phyloP scores from a whole-genome alignment of 192 early-diverging fungal genomes.

The Umbelopsis isabellina region DNA sequence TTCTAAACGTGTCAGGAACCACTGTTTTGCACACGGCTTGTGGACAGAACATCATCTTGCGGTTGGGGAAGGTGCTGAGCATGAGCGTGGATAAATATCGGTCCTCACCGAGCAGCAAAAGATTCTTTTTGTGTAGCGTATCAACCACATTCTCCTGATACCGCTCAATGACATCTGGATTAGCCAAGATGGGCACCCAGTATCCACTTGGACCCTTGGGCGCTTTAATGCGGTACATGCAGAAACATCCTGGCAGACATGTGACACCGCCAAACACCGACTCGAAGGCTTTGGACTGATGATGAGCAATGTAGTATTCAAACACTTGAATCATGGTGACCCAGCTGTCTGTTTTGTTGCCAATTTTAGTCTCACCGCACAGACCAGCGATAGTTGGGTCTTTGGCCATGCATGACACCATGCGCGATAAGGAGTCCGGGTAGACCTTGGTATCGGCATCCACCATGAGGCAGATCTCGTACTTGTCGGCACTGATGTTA shows the following conservation, averaged over 20 bases:
- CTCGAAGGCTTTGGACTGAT: constrained; percentile 82
- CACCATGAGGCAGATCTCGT: constrained; percentile 81
- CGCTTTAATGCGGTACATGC: constrained; percentile 85
- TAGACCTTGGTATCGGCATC: constrained; percentile 86
- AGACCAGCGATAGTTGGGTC: constrained; percentile 75
- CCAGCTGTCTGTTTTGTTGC: constrained; percentile 79
- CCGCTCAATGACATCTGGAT: constrained; percentile 82
- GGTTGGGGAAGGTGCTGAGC: constrained; percentile 69
- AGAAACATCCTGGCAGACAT: constrained; percentile 85
- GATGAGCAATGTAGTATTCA: constrained; percentile 87
- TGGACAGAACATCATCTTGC: constrained; percentile 77
- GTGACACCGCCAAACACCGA: constrained; percentile 86
- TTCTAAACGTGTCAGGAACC: constrained; percentile 70
- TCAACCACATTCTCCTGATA: constrained; percentile 87
- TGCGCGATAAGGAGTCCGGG: constrained; percentile 67
- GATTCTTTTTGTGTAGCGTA: constrained; percentile 77
- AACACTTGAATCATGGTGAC: constrained; percentile 86
- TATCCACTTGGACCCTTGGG: constrained; percentile 73
- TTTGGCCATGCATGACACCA: constrained; percentile 74
- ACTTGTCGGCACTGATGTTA: constrained; percentile 74
- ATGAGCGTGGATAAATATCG: constrained; percentile 79
- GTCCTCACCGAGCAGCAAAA: constrained; percentile 76
- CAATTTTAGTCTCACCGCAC: constrained; percentile 84
- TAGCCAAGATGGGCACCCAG: constrained; percentile 84
- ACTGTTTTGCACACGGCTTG: constrained; percentile 74